phyloP scores from a whole-genome alignment of 1,284 basidiomycete species.

The Pholiota adiposa region DNA sequence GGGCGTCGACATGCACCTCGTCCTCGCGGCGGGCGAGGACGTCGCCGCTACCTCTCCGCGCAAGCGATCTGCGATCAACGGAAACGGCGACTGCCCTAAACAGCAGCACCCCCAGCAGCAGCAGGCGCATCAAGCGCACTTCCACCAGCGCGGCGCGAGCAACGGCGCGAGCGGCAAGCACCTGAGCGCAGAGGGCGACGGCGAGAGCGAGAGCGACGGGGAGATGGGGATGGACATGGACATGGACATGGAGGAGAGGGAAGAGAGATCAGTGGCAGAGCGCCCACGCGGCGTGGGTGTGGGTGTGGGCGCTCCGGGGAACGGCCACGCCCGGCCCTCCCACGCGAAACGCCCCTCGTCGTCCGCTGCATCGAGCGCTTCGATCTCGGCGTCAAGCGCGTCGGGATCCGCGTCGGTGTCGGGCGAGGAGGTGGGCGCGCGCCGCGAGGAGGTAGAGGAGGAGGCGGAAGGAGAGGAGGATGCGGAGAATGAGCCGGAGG shows the following conservation, averaged over 20 bases:
- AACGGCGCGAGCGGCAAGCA: neutral
- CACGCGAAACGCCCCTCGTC: neutral
- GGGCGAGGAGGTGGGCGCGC: neutral
- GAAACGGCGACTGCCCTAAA: neutral
- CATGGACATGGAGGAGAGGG: neutral
- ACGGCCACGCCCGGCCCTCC: neutral
- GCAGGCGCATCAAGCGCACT: neutral
- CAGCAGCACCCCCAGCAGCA: neutral
- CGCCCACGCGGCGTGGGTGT: neutral
- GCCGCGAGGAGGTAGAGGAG: neutral
- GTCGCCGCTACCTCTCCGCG: conserved; percentile 10
- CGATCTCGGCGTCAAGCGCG: neutral
- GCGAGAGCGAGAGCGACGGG: neutral
- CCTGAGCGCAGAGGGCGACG: neutral
- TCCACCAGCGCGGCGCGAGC: neutral
- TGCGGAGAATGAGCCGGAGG: conserved; percentile 6
- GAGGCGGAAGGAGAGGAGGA: neutral
- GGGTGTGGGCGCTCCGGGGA: neutral
- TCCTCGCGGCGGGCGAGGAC: conserved; percentile 13
- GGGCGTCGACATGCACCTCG: neutral
- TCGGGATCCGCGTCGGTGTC: neutral
- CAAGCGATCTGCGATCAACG: neutral
- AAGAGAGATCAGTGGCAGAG: neutral
- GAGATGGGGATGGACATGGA: neutral
- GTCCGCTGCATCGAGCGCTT: neutral